These are phyloP conservation scores for Ophiosphaerella herpotricha DNA, from an alignment of 2,329 filamentous ascomycete genomes.

Conservation along the genomic window DNA sequence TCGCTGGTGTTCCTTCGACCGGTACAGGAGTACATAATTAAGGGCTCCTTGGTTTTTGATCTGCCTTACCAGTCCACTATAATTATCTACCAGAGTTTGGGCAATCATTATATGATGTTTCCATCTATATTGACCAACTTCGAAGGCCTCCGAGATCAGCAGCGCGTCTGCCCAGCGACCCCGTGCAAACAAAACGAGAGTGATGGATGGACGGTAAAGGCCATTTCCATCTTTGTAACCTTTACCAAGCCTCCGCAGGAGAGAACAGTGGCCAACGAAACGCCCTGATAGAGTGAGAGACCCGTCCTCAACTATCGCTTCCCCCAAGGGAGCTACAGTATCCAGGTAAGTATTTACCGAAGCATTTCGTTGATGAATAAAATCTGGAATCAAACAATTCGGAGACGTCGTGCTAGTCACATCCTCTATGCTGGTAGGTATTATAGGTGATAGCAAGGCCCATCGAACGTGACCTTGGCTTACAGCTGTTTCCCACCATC, in stretches of 20 bases:
- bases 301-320: background rate
- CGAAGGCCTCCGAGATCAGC: background rate
- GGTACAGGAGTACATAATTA: too few relatives aligned
- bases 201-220: too few relatives aligned
- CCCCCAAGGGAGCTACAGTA: background rate
- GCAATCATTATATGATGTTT: background rate
- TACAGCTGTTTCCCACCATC: slow-evolving; percentile 1
- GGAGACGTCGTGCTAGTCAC: background rate
- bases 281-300: slow-evolving; percentile 1
- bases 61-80: background rate
- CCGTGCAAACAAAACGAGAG: too few relatives aligned
- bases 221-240: background rate
- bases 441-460: background rate
- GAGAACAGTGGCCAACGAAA: background rate
- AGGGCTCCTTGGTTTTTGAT: background rate
- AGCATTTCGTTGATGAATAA: too few relatives aligned
- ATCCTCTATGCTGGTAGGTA: background rate
- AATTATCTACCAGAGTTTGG: background rate
- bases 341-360: too few relatives aligned
- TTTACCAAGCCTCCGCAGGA: background rate
- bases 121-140: background rate
- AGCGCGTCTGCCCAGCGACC: background rate
- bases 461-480: background rate
- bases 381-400: too few relatives aligned
- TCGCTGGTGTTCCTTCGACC: too few relatives aligned